phyloP scores from a whole-genome alignment of 495 filamentous ascomycete genomes.

The Penicillium arizonense region DNA sequence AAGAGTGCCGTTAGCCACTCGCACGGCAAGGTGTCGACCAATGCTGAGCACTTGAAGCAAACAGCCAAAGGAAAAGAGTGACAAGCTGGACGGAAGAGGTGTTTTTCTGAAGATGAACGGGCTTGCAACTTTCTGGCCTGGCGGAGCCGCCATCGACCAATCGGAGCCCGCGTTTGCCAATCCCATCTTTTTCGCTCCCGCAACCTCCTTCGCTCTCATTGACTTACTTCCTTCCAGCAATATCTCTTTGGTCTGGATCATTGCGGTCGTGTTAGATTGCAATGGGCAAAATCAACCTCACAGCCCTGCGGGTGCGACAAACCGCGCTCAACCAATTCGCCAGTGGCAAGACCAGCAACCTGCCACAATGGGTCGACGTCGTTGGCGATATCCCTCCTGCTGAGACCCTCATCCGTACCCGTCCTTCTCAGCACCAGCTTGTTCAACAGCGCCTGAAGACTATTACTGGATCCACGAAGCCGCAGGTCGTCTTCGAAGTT shows the following conservation, averaged over 20 bases:
- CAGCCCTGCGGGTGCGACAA: conserved; percentile 69
- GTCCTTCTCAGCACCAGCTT: conserved; percentile 64
- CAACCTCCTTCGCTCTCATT: conserved; percentile 2
- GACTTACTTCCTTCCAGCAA: background rate
- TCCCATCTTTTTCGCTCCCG: conserved; percentile 39
- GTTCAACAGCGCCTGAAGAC: conserved; percentile 47
- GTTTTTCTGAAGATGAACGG: conserved; percentile 29
- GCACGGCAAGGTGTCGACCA: conserved; percentile 8
- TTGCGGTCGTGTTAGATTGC: conserved; percentile 1
- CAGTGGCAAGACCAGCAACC: conserved; percentile 40
- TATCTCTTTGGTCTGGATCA: background rate
- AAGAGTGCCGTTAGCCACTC: conserved; percentile 20
- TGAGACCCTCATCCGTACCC: conserved; percentile 69
- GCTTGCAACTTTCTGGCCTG: conserved; percentile 32
- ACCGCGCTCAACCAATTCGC: conserved; percentile 58
- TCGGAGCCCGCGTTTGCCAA: conserved; percentile 39
- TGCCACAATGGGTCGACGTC: conserved; percentile 76
- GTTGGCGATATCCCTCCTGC: conserved; percentile 75
- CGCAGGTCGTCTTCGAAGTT: conserved; percentile 39
- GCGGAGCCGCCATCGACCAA: conserved; percentile 43
- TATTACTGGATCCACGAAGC: conserved; percentile 25
- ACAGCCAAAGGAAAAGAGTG: conserved; percentile 3
- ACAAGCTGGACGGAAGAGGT: conserved; percentile 9
- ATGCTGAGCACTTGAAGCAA: conserved; percentile 14
- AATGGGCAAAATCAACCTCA: conserved; percentile 73